phyloP scores from a whole-genome alignment of 768 basidiomycete genomes.

The Tubosaeta sp. region DNA sequence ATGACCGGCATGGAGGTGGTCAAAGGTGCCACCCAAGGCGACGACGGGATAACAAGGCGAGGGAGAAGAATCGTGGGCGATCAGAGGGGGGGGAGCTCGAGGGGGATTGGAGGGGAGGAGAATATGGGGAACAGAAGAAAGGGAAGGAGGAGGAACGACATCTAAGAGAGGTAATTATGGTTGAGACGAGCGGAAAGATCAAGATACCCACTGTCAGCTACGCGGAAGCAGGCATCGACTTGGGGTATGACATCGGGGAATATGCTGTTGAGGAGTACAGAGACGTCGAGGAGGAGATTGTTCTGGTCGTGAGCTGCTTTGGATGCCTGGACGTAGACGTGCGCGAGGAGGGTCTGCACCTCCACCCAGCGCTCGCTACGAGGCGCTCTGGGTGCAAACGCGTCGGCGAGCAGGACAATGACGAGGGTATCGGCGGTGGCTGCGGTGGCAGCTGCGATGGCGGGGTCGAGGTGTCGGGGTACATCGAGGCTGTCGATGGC shows the following conservation, averaged over 20 bases:
- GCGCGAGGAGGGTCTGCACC: constrained; percentile 74
- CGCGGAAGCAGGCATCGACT: constrained; percentile 39
- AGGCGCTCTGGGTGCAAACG: constrained; percentile 40
- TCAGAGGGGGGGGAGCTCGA: not conserved
- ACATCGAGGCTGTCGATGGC: constrained; percentile 46
- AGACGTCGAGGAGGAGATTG: constrained; percentile 71
- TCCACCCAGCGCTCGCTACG: constrained; percentile 56
- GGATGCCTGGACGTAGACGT: constrained; percentile 83
- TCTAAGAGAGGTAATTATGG: constrained; percentile 6
- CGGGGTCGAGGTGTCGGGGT: constrained; percentile 53
- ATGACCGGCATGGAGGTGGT: constrained; percentile 96
- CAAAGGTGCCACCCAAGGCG: constrained; percentile 95
- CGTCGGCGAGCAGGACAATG: constrained; percentile 61
- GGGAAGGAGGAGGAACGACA: constrained; percentile 39
- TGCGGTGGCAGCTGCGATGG: constrained; percentile 45
- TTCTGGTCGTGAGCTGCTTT: constrained; percentile 63
- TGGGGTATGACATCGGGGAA: constrained; percentile 39
- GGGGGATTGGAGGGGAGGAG: constrained; percentile 12
- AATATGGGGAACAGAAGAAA: constrained; percentile 35
- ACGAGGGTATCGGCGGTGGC: constrained; percentile 48
- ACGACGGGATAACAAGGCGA: constrained; percentile 53
- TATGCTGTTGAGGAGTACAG: constrained; percentile 67
- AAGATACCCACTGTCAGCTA: constrained; percentile 42
- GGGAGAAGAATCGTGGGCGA: not conserved
- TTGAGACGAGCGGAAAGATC: constrained; percentile 1